Evolutionary conservation across 768 basidiomycete genomes (phyloP).

Genomic region (Russula sp.): DNA sequence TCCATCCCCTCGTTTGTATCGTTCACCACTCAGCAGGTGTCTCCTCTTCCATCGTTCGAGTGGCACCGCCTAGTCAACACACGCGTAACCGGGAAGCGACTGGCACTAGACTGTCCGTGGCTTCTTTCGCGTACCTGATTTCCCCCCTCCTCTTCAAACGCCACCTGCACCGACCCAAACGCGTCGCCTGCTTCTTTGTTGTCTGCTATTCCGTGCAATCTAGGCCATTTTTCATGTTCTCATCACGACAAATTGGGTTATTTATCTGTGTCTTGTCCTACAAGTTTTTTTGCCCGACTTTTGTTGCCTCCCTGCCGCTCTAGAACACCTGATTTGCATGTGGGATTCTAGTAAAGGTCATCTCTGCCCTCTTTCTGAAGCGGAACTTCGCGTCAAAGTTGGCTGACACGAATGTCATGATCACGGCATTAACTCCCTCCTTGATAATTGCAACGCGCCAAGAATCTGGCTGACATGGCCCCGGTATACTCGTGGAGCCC

Average conservation of each 20-base stretch:
- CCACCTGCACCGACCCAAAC: neutral
- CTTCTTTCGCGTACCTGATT: constrained; percentile 7
- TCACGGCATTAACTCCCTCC: neutral
- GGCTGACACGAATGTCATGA: neutral
- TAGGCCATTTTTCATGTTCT: neutral
- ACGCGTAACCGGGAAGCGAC: neutral
- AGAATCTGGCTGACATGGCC: neutral
- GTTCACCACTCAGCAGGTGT: neutral
- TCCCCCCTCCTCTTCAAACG: neutral
- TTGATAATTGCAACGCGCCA: neutral
- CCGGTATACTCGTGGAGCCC: neutral
- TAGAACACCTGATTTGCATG: neutral
- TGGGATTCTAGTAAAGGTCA: neutral
- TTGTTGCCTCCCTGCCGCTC: neutral
- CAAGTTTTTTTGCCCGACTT: neutral
- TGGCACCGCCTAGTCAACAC: neutral
- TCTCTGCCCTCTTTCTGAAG: neutral
- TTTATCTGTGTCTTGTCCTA: neutral
- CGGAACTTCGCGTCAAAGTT: neutral
- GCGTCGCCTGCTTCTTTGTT: neutral
- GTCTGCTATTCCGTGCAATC: neutral
- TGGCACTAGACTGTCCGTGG: neutral
- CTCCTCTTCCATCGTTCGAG: neutral
- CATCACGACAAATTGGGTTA: neutral
- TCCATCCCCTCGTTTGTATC: neutral